Conservation (phyloP, 805 yeast genomes). For the Monosporozyma servazzii region DNA sequence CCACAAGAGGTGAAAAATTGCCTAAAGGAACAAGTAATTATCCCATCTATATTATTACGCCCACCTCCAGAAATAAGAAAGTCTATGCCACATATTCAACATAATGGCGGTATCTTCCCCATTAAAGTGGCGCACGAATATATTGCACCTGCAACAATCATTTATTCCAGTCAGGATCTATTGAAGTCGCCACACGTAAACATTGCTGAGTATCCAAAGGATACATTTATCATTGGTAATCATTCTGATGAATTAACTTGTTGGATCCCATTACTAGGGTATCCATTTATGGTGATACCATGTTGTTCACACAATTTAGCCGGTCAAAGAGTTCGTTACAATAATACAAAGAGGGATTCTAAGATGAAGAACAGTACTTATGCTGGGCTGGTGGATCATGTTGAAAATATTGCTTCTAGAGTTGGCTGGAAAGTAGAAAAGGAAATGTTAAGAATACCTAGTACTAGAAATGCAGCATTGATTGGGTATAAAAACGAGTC, state of each 20-base stretch:
- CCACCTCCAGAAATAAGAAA: slow-evolving; percentile 57
- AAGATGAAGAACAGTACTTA: slow-evolving; percentile 48
- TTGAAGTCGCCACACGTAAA: slow-evolving; percentile 47
- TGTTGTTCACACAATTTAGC: slow-evolving; percentile 86
- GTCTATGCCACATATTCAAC: slow-evolving; percentile 44
- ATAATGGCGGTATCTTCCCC: slow-evolving; percentile 47
- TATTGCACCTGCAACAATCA: slow-evolving; percentile 37
- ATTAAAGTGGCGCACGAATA: slow-evolving; percentile 32
- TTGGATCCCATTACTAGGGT: slow-evolving; percentile 85
- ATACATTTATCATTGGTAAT: slow-evolving; percentile 83
- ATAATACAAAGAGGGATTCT: slow-evolving; percentile 31
- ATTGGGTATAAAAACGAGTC: slow-evolving; percentile 49
- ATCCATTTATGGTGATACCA: slow-evolving; percentile 86
- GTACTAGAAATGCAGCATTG: slow-evolving; percentile 86
- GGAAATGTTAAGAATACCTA: slow-evolving; percentile 87
- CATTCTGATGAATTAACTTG: slow-evolving; percentile 93
- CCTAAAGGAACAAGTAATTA: slow-evolving; percentile 66
- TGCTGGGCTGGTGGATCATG: slow-evolving; percentile 80
- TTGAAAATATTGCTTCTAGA: slow-evolving; percentile 51
- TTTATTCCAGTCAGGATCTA: slow-evolving; percentile 32
- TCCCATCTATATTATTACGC: slow-evolving; percentile 65
- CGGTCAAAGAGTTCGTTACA: slow-evolving; percentile 65
- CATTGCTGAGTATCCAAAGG: slow-evolving; percentile 54
- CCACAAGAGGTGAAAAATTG: slow-evolving; percentile 52
- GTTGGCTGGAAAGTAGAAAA: slow-evolving; percentile 81